A percentile compares a stretch with the other conserved stretches of the same genome.
phyloP scores from a whole-genome alignment of 2,329 filamentous ascomycete genomes.

The Stagonosporopsis tanaceti region DNA sequence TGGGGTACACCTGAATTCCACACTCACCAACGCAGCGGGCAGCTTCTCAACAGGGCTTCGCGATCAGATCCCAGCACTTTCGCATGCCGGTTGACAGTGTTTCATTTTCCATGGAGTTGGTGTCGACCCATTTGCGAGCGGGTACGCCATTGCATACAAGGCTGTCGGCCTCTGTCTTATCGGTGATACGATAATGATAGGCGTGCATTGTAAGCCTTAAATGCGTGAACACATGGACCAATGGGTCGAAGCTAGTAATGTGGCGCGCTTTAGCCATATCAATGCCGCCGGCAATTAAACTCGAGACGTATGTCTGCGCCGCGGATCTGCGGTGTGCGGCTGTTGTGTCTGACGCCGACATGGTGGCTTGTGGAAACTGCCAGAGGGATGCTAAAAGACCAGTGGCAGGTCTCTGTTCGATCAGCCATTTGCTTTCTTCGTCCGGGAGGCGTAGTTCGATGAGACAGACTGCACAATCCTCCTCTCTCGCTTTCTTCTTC shows the following conservation, averaged over 20 bases:
- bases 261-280: slow-evolving; percentile 28
- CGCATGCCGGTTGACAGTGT: slow-evolving; percentile 50
- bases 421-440: slow-evolving; percentile 40
- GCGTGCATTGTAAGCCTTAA: slow-evolving; percentile 48
- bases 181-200: slow-evolving; percentile 31
- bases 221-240: slow-evolving; percentile 48
- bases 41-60: not conserved
- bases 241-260: slow-evolving; percentile 34
- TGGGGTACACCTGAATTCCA: slow-evolving; percentile 4
- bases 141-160: slow-evolving; percentile 25
- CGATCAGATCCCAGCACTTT: slow-evolving; percentile 43
- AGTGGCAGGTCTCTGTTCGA: slow-evolving; percentile 47
- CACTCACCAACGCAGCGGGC: not conserved
- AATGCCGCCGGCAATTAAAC: slow-evolving; percentile 23
- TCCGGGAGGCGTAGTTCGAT: slow-evolving; percentile 28
- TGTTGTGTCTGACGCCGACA: slow-evolving; percentile 28
- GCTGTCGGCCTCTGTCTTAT: slow-evolving; percentile 16
- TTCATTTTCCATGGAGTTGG: slow-evolving; percentile 39
- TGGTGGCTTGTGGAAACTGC: slow-evolving; percentile 45
- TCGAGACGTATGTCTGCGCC: slow-evolving; percentile 32
- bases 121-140: slow-evolving; percentile 44
- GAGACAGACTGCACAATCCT: slow-evolving; percentile 46
- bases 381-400: slow-evolving; percentile 41
- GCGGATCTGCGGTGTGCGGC: slow-evolving; percentile 32
- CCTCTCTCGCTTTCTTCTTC: slow-evolving; percentile 46